A percentile compares a stretch with the other conserved stretches of the same genome.
phyloP scores from a whole-genome alignment of 495 filamentous ascomycete genomes.

The Hypoxylon lienhwacheense region DNA sequence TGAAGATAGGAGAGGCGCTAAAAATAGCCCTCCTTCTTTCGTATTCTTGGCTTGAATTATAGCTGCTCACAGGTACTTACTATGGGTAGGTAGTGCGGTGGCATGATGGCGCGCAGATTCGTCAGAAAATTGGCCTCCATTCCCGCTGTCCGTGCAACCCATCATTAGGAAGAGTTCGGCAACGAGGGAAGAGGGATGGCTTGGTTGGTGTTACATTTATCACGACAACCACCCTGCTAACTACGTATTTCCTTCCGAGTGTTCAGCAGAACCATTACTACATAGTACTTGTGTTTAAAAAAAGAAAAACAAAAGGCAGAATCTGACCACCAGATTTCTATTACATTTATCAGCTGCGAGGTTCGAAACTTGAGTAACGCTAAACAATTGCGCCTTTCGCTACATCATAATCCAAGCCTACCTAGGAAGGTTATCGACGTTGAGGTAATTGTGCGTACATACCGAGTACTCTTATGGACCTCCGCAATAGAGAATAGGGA shows the following conservation, averaged over 20 bases:
- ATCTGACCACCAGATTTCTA: slow-evolving; percentile 8
- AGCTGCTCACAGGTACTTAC: no score
- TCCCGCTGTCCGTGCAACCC: slow-evolving; percentile 26
- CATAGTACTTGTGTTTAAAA: slow-evolving; percentile 17
- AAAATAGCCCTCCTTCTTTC: slow-evolving; percentile 20
- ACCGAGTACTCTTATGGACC: not conserved
- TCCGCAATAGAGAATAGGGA: slow-evolving; percentile 1
- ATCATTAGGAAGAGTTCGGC: slow-evolving; percentile 11
- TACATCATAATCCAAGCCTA: no score
- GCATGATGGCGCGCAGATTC: slow-evolving; percentile 27
- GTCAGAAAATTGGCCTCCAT: slow-evolving; percentile 29
- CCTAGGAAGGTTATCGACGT: no score
- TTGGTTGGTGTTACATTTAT: slow-evolving; percentile 27
- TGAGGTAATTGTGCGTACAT: not conserved
- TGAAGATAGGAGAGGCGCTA: slow-evolving; percentile 14
- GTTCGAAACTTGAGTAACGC: no score
- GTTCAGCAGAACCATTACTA: slow-evolving; percentile 10
- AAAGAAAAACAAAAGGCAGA: not conserved
- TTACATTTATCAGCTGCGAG: not conserved
- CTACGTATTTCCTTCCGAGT: slow-evolving; percentile 30
- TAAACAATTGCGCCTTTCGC: no score
- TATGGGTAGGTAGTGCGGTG: slow-evolving; percentile 15
- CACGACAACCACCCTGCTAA: slow-evolving; percentile 27
- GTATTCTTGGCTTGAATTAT: slow-evolving; percentile 26
- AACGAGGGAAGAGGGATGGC: slow-evolving; percentile 1